These are phyloP conservation scores for Hypoxylon sp. DNA, from an alignment of 2,329 filamentous ascomycete genomes.

Conservation along the genomic window DNA sequence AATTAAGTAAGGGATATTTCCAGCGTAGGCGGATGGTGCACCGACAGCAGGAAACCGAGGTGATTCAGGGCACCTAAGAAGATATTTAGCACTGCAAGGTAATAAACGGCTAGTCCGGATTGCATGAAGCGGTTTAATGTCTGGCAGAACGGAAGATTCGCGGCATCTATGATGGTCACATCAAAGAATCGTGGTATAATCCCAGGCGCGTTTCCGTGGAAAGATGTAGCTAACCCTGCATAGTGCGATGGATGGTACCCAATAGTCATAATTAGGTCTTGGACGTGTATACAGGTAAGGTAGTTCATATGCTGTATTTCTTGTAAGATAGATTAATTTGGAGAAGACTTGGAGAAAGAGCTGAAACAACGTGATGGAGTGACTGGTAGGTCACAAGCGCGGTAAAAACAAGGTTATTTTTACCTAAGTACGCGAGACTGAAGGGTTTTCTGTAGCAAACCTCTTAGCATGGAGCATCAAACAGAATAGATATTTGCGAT, in stretches of 20 bases:
- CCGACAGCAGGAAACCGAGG: constrained; percentile 13
- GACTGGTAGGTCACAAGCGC: neutral
- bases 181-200: constrained; percentile 12
- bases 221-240: constrained; percentile 21
- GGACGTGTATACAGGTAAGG: constrained; percentile 3
- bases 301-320: constrained; percentile 5
- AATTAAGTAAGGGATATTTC: neutral
- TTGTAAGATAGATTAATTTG: constrained; percentile 6
- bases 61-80: neutral
- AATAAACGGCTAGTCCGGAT: constrained; percentile 6
- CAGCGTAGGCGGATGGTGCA: neutral
- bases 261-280: constrained; percentile 3
- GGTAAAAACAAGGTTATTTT: neutral
- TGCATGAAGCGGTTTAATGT: constrained; percentile 21
- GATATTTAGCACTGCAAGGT: constrained; percentile 2
- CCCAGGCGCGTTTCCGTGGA: neutral
- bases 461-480: neutral
- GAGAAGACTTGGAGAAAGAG: neutral
- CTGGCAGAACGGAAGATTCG: constrained; percentile 25
- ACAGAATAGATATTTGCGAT: constrained; percentile 13
- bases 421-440: neutral
- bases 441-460: neutral
- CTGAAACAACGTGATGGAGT: neutral
- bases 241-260: constrained; percentile 16
- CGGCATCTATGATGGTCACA: constrained; percentile 20